A percentile compares a stretch with the other conserved stretches of the same genome.
phyloP scores from a whole-genome alignment of 192 early-diverging fungal species.

The Lunasporangiospora selenospora region DNA sequence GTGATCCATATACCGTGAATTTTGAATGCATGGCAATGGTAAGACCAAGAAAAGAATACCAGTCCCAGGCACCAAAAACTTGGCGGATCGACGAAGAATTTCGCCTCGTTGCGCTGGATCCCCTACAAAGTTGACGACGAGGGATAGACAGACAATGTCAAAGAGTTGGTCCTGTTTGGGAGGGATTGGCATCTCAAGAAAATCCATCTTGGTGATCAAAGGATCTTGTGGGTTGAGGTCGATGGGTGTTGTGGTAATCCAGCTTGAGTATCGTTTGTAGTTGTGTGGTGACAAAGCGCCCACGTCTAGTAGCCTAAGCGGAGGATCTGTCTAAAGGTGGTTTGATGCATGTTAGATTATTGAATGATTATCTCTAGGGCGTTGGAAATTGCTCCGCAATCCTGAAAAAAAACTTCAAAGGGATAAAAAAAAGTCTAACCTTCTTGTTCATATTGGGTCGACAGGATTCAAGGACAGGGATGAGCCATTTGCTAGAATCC shows the following conservation, averaged over 20 bases:
- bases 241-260: constrained; percentile 78
- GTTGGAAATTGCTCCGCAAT: too few species aligned
- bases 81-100: constrained; percentile 63
- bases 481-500: constrained; percentile 84
- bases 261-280: constrained; percentile 69
- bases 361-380: too few species aligned
- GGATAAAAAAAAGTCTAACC: too few species aligned
- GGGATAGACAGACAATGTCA: constrained; percentile 79
- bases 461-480: constrained; percentile 57
- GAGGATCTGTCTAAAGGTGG: constrained; percentile 9
- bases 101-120: constrained; percentile 75
- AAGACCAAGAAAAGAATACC: constrained; percentile 81
- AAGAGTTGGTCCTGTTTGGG: constrained; percentile 57
- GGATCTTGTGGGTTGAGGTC: constrained; percentile 88
- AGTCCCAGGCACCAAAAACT: constrained; percentile 49
- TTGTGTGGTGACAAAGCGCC: constrained; percentile 83
- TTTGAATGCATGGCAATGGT: constrained; percentile 81
- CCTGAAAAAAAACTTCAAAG: too few species aligned
- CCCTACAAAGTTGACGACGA: constrained; percentile 92
- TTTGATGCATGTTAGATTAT: too few species aligned
- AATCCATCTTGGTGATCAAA: constrained; percentile 79
- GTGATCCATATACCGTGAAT: constrained; percentile 87
- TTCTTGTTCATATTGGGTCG: constrained; percentile 35
- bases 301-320: constrained; percentile 78
- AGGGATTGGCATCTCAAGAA: constrained; percentile 69